phyloP scores from a whole-genome alignment of 495 filamentous ascomycete genomes.

The Neurospora sp. region DNA sequence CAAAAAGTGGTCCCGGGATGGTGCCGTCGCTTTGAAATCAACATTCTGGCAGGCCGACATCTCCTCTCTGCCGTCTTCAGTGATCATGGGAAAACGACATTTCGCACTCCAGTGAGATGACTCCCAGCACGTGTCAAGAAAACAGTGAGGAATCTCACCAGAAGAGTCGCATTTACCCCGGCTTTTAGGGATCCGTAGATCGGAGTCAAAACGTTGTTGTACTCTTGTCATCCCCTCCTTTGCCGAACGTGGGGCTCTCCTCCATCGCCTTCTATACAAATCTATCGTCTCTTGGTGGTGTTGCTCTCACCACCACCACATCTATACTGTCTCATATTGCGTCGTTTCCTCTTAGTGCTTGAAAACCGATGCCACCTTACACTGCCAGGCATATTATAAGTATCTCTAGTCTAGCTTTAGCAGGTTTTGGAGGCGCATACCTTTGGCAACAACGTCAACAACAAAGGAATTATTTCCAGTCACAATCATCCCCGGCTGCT shows the following conservation, averaged over 20 bases:
- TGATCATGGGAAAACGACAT: neutral
- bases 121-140: neutral
- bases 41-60: neutral
- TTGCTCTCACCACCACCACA: neutral
- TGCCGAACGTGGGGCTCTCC: neutral
- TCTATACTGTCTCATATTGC: neutral
- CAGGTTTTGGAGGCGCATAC: slow-evolving; percentile 14
- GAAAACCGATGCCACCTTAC: neutral
- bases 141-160: neutral
- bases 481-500: neutral
- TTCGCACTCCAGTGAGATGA: neutral
- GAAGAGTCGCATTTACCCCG: neutral
- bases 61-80: neutral
- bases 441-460: slow-evolving; percentile 5
- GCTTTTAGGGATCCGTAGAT: neutral
- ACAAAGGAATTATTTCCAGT: neutral
- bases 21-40: neutral
- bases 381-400: slow-evolving; percentile 7
- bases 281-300: neutral
- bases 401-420: slow-evolving; percentile 8
- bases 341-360: neutral
- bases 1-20: neutral
- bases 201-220: neutral
- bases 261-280: neutral
- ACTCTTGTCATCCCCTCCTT: neutral